phyloP scores from a whole-genome alignment of 2,329 filamentous ascomycete species.

The Aspergillus viridinutans region DNA sequence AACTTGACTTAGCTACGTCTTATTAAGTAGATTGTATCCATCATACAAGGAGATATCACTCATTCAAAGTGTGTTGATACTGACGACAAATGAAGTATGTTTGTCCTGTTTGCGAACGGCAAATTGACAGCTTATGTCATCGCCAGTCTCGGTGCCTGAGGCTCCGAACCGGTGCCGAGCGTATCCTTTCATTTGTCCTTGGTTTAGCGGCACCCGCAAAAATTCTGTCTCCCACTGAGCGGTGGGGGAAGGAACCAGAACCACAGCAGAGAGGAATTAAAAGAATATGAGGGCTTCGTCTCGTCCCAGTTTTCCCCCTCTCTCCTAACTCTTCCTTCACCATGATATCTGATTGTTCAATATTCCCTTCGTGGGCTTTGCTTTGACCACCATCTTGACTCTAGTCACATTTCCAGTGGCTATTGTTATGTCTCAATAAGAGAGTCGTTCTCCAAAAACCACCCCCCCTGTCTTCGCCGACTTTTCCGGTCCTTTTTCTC shows the following conservation, averaged over 20 bases:
- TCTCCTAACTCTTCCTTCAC: constrained; percentile 19
- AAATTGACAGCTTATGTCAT: not conserved
- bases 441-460: not conserved
- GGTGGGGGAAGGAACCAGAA: constrained; percentile 12
- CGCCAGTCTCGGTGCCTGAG: not conserved
- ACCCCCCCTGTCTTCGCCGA: not conserved
- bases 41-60: not conserved
- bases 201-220: constrained; percentile 19
- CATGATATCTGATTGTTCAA: constrained; percentile 17
- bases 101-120: not conserved
- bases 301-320: constrained; percentile 8
- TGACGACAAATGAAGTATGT: not conserved
- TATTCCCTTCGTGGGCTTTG: constrained; percentile 21
- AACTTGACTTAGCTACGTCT: not conserved
- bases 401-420: constrained; percentile 5
- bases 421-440: constrained; percentile 19
- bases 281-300: constrained; percentile 12
- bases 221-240: constrained; percentile 8
- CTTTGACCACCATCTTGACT: constrained; percentile 7
- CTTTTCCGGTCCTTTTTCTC: not conserved
- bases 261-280: not conserved
- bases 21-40: not conserved
- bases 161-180: not conserved
- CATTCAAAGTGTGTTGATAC: not conserved
- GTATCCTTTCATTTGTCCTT: constrained; percentile 10